Conservation (phyloP, 345 rosid species). For the Gossypium anomalum region DNA sequence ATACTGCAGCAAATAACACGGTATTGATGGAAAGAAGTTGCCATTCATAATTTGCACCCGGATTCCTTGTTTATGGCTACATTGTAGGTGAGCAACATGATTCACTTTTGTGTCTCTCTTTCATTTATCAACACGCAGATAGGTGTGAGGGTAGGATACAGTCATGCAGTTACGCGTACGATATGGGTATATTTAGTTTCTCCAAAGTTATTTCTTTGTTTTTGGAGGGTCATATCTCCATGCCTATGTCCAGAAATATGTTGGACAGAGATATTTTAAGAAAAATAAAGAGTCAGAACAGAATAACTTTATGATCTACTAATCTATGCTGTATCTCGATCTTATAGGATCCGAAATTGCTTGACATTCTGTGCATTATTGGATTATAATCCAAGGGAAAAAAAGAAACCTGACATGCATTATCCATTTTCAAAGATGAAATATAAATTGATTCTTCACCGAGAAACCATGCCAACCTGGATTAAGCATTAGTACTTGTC, state of each 20-base stretch:
- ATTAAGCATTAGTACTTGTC: neutral
- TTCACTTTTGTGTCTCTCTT: neutral
- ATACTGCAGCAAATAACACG: constrained; percentile 84
- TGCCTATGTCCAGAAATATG: neutral
- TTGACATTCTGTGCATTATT: neutral
- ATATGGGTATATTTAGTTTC: neutral
- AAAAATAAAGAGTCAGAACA: neutral
- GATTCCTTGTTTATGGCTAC: constrained; percentile 5
- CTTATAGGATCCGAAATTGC: neutral
- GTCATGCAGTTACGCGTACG: neutral
- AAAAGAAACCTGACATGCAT: neutral
- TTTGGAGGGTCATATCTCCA: neutral
- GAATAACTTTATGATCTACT: neutral
- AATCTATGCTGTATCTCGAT: neutral
- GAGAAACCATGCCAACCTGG: neutral
- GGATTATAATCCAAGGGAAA: neutral
- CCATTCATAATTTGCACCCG: constrained; percentile 8
- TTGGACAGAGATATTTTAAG: neutral
- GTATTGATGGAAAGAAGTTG: constrained; percentile 35
- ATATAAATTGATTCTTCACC: neutral
- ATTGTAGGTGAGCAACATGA: constrained; percentile 25
- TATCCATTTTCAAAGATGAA: neutral
- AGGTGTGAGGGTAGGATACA: neutral
- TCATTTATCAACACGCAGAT: neutral
- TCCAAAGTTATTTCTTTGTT: neutral